Conservation (phyloP, 176 grass and related monocot genomes). For the Oryza officinalis region DNA sequence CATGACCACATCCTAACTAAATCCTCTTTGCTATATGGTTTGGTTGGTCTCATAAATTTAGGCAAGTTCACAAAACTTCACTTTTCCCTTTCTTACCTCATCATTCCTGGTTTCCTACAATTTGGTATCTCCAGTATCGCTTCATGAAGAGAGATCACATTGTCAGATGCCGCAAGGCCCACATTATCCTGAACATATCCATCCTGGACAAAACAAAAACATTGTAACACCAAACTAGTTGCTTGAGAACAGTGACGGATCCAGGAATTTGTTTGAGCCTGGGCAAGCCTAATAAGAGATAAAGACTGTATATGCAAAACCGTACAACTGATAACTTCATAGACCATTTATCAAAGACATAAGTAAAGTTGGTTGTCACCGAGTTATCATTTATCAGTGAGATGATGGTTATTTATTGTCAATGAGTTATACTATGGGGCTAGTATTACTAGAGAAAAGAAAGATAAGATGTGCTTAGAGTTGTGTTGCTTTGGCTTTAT, state of each 20-base stretch:
- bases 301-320: too few relatives aligned
- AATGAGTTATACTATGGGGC: too few relatives aligned
- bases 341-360: too few relatives aligned
- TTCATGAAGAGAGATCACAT: conserved; percentile 3
- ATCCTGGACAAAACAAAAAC: not conserved
- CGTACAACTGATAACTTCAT: too few relatives aligned
- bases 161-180: not conserved
- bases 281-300: too few relatives aligned
- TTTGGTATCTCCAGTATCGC: not conserved
- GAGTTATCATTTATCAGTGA: too few relatives aligned
- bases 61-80: not conserved
- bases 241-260: not conserved
- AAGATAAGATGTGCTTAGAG: too few relatives aligned
- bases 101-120: not conserved
- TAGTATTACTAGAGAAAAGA: too few relatives aligned
- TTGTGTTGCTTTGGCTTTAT: too few relatives aligned
- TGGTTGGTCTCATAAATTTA: not conserved
- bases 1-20: not conserved
- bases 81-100: not conserved
- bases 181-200: not conserved
- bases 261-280: too few relatives aligned
- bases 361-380: too few relatives aligned
- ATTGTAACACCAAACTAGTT: not conserved
- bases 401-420: too few relatives aligned
- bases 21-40: conserved; percentile 20